phyloP scores from a whole-genome alignment of 805 yeast genomes.

The Wickerhamomyces hampshirensis region DNA sequence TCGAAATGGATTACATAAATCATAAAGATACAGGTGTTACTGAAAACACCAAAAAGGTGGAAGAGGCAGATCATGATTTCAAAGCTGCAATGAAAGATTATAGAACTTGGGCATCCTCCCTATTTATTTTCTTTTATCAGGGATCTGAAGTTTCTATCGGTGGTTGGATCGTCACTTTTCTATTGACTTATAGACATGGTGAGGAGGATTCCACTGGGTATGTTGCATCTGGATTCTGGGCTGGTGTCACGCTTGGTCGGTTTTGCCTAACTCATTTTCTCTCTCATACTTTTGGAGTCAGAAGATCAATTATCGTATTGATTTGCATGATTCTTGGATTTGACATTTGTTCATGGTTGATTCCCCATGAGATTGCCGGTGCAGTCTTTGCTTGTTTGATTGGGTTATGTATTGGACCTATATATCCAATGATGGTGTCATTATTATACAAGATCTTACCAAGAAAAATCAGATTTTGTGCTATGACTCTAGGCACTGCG shows the following conservation, averaged over 20 bases:
- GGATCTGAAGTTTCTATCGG: constrained; percentile 62
- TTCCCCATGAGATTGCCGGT: constrained; percentile 39
- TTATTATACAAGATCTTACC: constrained; percentile 42
- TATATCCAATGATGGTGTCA: constrained; percentile 47
- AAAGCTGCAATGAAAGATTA: constrained; percentile 34
- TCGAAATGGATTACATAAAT: constrained; percentile 3
- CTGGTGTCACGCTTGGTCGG: constrained; percentile 57
- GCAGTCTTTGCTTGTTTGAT: constrained; percentile 41
- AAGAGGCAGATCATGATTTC: constrained; percentile 12
- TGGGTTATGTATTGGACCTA: constrained; percentile 56
- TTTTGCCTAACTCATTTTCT: constrained; percentile 39
- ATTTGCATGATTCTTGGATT: constrained; percentile 31
- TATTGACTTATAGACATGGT: constrained; percentile 48
- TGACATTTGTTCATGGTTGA: constrained; percentile 43
- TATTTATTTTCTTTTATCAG: constrained; percentile 53
- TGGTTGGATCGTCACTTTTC: constrained; percentile 61
- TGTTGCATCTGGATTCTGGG: constrained; percentile 64
- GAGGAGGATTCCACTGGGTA: constrained; percentile 40
- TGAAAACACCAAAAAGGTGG: background rate
- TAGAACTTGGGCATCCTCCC: constrained; percentile 48
- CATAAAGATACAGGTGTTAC: background rate
- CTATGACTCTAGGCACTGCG: constrained; percentile 48
- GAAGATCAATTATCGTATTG: constrained; percentile 38
- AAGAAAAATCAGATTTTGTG: constrained; percentile 44
- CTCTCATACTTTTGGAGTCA: constrained; percentile 37